Percentiles rank a stretch among this genome's conserved stretches.
Evolutionary conservation across 2,329 filamentous ascomycete species (phyloP).

Genomic region (Fusarium austroafricanum): DNA sequence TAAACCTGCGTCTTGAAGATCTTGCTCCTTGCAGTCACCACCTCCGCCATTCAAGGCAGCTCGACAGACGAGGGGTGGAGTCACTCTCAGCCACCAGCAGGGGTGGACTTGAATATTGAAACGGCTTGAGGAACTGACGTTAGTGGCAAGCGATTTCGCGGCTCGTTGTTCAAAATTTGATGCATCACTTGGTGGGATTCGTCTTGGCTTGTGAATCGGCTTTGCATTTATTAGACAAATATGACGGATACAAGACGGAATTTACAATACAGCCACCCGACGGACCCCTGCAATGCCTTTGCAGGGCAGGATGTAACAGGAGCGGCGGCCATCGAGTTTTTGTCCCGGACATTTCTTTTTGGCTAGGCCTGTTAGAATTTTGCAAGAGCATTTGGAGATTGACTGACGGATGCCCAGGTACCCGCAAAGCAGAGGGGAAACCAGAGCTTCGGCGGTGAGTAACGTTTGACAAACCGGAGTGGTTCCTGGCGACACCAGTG

Average conservation of each 20-base stretch:
- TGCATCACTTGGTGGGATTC: slow-evolving; percentile 17
- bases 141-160: slow-evolving; percentile 18
- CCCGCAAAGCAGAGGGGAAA: not conserved
- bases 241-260: slow-evolving; percentile 12
- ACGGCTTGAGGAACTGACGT: slow-evolving; percentile 5
- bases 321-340: not conserved
- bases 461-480: slow-evolving; percentile 1
- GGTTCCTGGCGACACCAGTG: not conserved
- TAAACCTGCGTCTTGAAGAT: slow-evolving; percentile 23
- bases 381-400: not conserved
- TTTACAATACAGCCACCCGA: not conserved
- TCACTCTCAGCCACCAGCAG: slow-evolving; percentile 17
- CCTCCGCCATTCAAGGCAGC: not conserved
- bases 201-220: slow-evolving; percentile 6
- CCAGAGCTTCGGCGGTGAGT: slow-evolving; percentile 27
- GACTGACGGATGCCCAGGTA: not conserved
- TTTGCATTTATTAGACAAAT: not conserved
- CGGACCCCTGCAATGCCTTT: slow-evolving; percentile 2
- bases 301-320: slow-evolving; percentile 1
- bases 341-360: slow-evolving; percentile 11
- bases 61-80: not conserved
- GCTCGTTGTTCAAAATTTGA: slow-evolving; percentile 5
- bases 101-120: not conserved
- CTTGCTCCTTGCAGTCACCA: slow-evolving; percentile 17
- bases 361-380: not conserved